Conservation (phyloP, 148 eudicot genomes). For the Bassia scoparia region DNA sequence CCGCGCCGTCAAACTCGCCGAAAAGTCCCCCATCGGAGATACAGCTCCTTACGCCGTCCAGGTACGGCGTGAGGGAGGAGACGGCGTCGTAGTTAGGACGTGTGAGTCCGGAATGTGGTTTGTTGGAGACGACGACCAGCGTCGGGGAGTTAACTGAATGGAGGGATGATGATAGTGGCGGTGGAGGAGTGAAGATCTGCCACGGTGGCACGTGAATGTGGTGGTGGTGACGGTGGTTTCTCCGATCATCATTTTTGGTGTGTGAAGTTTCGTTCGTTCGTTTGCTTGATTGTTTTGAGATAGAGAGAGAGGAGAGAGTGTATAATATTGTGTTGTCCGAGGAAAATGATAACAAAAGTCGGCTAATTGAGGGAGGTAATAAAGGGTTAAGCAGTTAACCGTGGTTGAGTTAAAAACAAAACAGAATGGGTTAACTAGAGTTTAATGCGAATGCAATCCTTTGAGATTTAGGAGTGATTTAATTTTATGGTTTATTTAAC, state of each 20-base stretch:
- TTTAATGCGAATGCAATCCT: not conserved
- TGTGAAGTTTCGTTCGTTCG: not conserved
- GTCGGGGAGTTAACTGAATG: conserved; percentile 11
- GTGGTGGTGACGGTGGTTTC: conserved; percentile 25
- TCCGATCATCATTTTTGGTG: conserved; percentile 42
- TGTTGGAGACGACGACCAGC: conserved; percentile 17
- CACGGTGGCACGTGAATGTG: conserved; percentile 48
- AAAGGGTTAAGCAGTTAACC: conserved; percentile 33
- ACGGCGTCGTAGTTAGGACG: conserved; percentile 30
- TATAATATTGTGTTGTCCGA: not conserved
- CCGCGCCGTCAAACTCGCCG: conserved; percentile 16
- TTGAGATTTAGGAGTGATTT: not conserved
- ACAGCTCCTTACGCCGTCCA: conserved; percentile 10
- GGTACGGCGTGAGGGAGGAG: conserved; percentile 33
- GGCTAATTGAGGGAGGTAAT: conserved; percentile 25
- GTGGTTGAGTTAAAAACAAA: conserved; percentile 18
- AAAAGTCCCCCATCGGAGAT: not conserved
- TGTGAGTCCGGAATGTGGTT: not conserved
- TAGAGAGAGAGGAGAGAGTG: not conserved
- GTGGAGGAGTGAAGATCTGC: conserved; percentile 10
- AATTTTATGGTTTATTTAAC: too few relatives aligned
- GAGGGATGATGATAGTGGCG: not conserved
- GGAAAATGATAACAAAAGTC: conserved; percentile 14
- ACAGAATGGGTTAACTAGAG: not conserved
- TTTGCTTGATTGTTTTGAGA: not conserved